Base-by-base conservation (phyloP, 2,329 filamentous ascomycete genomes). In the Aspergillus sp. region DNA sequence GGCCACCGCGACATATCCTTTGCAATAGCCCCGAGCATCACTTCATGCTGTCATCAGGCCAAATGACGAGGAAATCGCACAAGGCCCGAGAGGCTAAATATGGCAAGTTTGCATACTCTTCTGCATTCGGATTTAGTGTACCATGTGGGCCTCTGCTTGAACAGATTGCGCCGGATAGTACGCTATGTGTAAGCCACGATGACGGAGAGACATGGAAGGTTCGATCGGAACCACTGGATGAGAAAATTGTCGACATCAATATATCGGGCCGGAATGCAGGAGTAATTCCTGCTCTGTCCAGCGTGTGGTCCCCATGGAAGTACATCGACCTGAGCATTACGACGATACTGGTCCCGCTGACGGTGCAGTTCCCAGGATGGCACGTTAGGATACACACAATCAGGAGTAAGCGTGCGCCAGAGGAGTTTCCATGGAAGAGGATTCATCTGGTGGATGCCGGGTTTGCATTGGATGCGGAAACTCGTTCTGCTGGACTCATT, bases 41-140 rank as follows among this genome's bases (percentile, higher is more conserved):
- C 54, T 81, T 79, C 58, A 65, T 79, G 24, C 68, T 80, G 0
- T 76, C 77, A 0, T 68, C 73, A 0, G 76, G 74, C 0, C 78
- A 80, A 40, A 78, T 76, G 48, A 20, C 70, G 71, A 1, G 67
- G 58, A 5, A 75, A 69, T 70, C 70, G 70, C 0, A 71, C 76
- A 78, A 79, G 59, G 74, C 73, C 0, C 72, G 62, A 0, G 69
- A 79, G 58, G 76, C 79, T 2, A 81, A 81, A 52, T 81, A 81
- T 58, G 71, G 71, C 58, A 81, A 80, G 57, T 79, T 81, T 42
- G 78, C 78, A 3, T 81, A 82, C 61, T 82, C 80, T 0, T 82
- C 80, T 0, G 65, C 76, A 0, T 81, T 82, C 42, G 74, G 70
- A 0, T 82, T 82, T 56, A 76, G 74, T 46, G 75, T 78, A 0